phyloP scores from a whole-genome alignment of 2,329 filamentous ascomycete genomes.

The Trichoderma koningiopsis region DNA sequence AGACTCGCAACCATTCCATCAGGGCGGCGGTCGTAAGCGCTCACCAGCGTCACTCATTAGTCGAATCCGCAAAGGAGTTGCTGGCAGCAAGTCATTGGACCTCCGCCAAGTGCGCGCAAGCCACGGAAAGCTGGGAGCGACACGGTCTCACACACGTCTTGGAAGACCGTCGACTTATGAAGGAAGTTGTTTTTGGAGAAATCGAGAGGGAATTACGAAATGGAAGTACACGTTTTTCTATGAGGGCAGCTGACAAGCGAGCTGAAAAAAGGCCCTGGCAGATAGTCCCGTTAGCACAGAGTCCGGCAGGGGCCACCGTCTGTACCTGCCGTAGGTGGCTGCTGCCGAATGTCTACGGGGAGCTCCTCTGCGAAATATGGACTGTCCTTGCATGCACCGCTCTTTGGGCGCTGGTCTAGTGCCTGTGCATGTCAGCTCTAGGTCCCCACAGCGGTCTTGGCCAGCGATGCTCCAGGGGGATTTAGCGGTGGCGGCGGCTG shows the following conservation, averaged over 20 bases:
- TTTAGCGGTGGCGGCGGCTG: not conserved
- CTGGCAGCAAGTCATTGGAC: slow-evolving; percentile 17
- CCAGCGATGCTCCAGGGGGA: not conserved
- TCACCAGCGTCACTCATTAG: not conserved
- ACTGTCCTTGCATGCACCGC: not conserved
- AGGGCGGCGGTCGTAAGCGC: slow-evolving; percentile 12
- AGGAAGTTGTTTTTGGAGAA: not conserved
- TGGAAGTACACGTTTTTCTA: not conserved
- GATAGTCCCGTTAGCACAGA: not conserved
- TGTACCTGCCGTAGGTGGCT: slow-evolving; percentile 19
- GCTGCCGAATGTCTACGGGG: not conserved
- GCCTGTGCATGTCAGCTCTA: not conserved
- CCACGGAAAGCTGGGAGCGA: slow-evolving; percentile 9
- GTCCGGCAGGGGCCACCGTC: not conserved
- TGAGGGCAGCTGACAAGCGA: not conserved
- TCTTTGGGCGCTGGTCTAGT: not conserved
- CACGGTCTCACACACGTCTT: slow-evolving; percentile 1
- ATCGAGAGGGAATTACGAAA: not conserved
- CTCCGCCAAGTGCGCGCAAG: slow-evolving; percentile 6
- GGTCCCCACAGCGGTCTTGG: not conserved
- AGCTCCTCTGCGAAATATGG: not conserved
- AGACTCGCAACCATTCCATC: slow-evolving; percentile 16
- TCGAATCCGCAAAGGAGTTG: not conserved
- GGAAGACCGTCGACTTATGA: not conserved
- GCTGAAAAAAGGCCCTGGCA: slow-evolving; percentile 16